Evolutionary conservation across 2,329 filamentous ascomycete genomes (phyloP).

Genomic region (Alternaria postmessia): DNA sequence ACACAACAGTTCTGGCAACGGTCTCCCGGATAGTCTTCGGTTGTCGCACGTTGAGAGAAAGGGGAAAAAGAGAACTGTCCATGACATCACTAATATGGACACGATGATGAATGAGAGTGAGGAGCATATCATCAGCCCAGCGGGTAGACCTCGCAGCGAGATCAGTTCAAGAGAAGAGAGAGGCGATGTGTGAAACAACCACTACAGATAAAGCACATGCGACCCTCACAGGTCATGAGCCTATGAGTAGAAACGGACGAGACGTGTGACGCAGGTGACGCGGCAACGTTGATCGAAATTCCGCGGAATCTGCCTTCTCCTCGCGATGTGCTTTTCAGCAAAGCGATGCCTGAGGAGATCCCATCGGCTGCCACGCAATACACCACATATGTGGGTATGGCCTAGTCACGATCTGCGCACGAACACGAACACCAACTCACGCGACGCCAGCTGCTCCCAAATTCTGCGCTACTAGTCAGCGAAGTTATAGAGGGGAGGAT

Average conservation of each 20-base stretch:
- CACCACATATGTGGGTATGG: neutral
- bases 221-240: neutral
- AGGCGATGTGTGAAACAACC: neutral
- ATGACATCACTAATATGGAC: constrained; percentile 5
- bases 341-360: neutral
- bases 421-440: neutral
- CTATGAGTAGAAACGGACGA: neutral
- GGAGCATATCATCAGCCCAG: constrained; percentile 2
- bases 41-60: constrained; percentile 8
- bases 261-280: neutral
- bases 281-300: neutral
- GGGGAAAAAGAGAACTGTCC: constrained; percentile 9
- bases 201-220: neutral
- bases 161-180: neutral
- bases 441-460: neutral
- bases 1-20: neutral
- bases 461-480: neutral
- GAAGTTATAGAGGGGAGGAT: neutral
- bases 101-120: constrained; percentile 8
- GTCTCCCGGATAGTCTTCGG: constrained; percentile 2
- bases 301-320: neutral
- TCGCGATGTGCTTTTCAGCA: neutral
- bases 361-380: neutral
- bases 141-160: neutral
- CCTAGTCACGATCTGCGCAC: neutral